A percentile compares a stretch with the other conserved stretches of the same genome.
phyloP scores from a whole-genome alignment of 139 green algal species.

The Volvox africanus region DNA sequence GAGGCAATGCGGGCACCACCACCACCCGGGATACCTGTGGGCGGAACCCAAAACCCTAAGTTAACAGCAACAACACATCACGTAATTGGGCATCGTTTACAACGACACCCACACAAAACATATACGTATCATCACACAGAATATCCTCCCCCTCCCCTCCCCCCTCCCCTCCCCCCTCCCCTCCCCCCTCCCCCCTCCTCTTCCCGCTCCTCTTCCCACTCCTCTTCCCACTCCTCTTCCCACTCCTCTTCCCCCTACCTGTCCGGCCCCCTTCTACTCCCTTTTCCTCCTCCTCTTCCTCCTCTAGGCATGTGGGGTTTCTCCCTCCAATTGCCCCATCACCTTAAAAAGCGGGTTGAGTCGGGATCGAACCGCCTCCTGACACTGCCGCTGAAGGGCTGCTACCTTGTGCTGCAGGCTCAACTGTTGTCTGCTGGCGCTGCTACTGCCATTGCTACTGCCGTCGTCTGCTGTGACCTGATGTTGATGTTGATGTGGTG shows the following conservation, averaged over 20 bases:
- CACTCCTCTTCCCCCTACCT: neutral
- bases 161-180: neutral
- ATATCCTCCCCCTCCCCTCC: neutral
- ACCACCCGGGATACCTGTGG: conserved; percentile 66
- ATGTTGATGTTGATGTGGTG: neutral
- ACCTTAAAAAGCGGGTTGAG: conserved; percentile 96
- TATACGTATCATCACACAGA: neutral
- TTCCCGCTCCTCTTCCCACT: neutral
- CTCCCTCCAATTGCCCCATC: neutral
- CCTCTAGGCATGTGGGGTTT: neutral
- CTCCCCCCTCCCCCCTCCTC: neutral
- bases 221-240: neutral
- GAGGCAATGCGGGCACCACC: conserved; percentile 73
- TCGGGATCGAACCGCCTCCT: conserved; percentile 59
- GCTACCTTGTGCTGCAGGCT: neutral
- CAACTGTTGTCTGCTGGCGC: neutral
- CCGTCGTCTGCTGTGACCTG: neutral
- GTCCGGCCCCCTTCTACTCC: neutral
- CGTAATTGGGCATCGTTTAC: neutral
- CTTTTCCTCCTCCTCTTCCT: neutral
- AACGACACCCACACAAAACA: neutral
- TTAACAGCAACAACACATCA: neutral
- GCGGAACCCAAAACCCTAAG: too few species aligned
- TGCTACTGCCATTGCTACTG: conserved; percentile 2
- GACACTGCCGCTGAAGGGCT: conserved; percentile 62